phyloP scores from a whole-genome alignment of 148 eudicot genomes.

The Bassia scoparia region DNA sequence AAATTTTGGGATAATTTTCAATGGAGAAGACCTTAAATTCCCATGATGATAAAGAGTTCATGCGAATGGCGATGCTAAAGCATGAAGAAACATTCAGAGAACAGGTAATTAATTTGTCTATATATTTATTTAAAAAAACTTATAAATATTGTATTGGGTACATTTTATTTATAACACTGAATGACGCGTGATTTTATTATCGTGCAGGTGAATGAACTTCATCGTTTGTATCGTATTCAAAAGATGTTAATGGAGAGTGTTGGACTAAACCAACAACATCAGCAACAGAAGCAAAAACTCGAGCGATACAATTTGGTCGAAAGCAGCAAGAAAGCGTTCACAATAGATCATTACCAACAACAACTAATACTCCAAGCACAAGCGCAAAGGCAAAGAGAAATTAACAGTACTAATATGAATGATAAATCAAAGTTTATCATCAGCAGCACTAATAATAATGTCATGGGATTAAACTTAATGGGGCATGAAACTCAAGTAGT shows the following conservation, averaged over 20 bases:
- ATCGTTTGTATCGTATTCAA: slow-evolving; percentile 71
- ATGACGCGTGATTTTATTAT: not conserved
- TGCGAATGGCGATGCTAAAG: slow-evolving; percentile 86
- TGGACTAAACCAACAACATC: slow-evolving; percentile 19
- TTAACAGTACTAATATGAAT: not conserved
- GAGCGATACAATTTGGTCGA: slow-evolving; percentile 11
- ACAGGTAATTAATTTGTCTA: slow-evolving; percentile 45
- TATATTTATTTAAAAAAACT: not conserved
- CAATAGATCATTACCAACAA: slow-evolving; percentile 11
- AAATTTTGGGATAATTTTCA: not conserved
- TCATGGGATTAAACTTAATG: slow-evolving; percentile 11
- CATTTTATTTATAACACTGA: too few relatives aligned
- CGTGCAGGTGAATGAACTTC: slow-evolving; percentile 79
- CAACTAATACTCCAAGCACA: slow-evolving; percentile 1
- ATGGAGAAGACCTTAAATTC: slow-evolving; percentile 64
- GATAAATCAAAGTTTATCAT: slow-evolving; percentile 15
- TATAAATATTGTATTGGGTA: too few relatives aligned
- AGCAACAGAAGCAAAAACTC: slow-evolving; percentile 19
- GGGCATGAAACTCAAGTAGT: not conserved
- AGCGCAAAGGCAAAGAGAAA: slow-evolving; percentile 17
- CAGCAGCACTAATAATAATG: not conserved
- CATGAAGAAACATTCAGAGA: slow-evolving; percentile 84
- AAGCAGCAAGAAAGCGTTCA: slow-evolving; percentile 14
- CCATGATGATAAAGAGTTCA: slow-evolving; percentile 59
- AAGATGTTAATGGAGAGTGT: slow-evolving; percentile 65